Evolutionary conservation across 345 rosid species (phyloP).

Genomic region (Orychophragmus violaceus): DNA sequence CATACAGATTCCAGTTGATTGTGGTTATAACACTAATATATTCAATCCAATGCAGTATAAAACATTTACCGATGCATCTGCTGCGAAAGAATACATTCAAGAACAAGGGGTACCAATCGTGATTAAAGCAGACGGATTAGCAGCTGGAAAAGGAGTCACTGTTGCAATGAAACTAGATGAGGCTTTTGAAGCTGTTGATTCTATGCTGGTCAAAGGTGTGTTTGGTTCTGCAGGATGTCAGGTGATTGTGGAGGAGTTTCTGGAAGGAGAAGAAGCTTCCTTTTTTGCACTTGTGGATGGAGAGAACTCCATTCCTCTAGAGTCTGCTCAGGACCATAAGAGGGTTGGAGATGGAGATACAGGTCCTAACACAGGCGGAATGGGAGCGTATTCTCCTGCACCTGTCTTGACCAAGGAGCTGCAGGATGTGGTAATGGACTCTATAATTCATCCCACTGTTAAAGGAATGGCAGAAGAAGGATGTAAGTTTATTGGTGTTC

Average conservation of each 20-base stretch:
- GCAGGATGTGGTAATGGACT: conserved; percentile 65
- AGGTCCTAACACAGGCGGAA: conserved; percentile 95
- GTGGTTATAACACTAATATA: not conserved
- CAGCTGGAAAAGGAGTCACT: conserved; percentile 92
- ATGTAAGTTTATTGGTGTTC: conserved; percentile 86
- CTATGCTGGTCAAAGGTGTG: conserved; percentile 67
- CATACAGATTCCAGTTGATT: not conserved
- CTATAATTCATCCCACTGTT: conserved; percentile 82
- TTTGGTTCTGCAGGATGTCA: conserved; percentile 87
- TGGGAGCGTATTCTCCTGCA: conserved; percentile 97
- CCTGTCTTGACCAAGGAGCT: conserved; percentile 72
- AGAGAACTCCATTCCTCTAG: conserved; percentile 81
- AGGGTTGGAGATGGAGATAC: conserved; percentile 96
- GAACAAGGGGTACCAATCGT: conserved; percentile 84
- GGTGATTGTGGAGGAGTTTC: conserved; percentile 70
- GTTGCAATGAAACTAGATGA: conserved; percentile 78
- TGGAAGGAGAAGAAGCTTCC: conserved; percentile 96
- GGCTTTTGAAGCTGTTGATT: conserved; percentile 84
- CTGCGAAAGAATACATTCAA: conserved; percentile 63
- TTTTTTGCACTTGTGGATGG: conserved; percentile 94
- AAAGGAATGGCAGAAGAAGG: conserved; percentile 91
- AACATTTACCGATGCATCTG: conserved; percentile 59
- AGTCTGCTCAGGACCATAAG: conserved; percentile 96
- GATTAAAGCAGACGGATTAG: conserved; percentile 91
- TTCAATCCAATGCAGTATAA: conserved; percentile 44